A percentile compares a stretch with the other conserved stretches of the same genome.
Evolutionary conservation across 2,329 filamentous ascomycete genomes (phyloP).

Genomic region (Ophiostoma populinum): DNA sequence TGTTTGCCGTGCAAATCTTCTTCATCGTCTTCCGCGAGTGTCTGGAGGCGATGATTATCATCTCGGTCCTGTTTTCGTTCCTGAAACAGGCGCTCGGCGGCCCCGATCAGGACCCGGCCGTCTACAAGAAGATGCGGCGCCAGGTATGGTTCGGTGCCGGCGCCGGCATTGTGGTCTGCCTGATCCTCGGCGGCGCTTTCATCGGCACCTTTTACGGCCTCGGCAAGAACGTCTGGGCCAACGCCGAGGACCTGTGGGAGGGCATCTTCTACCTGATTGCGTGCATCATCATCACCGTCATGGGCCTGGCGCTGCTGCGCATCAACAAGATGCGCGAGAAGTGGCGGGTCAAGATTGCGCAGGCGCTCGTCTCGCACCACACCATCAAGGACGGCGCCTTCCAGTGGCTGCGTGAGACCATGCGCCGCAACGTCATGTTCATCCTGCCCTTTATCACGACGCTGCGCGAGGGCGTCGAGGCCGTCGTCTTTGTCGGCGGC

Average conservation of each 20-base stretch:
- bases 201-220: constrained; percentile 55
- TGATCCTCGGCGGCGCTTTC: constrained; percentile 44
- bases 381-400: constrained; percentile 17
- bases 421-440: constrained; percentile 64
- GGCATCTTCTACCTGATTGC: constrained; percentile 62
- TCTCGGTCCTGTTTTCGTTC: constrained; percentile 74
- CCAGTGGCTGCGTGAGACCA: constrained; percentile 37
- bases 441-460: constrained; percentile 73
- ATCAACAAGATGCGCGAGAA: constrained; percentile 73
- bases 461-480: constrained; percentile 73
- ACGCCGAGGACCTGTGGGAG: constrained; percentile 63
- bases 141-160: constrained; percentile 55
- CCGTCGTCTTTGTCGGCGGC: constrained; percentile 71
- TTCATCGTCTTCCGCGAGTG: constrained; percentile 82
- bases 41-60: constrained; percentile 67
- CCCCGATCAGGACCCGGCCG: constrained; percentile 37
- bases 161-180: constrained; percentile 40
- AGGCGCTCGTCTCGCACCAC: constrained; percentile 38
- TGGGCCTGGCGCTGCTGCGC: constrained; percentile 65
- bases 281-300: constrained; percentile 61
- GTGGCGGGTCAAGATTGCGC: constrained; percentile 69
- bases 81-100: constrained; percentile 62
- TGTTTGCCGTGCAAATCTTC: constrained; percentile 69
- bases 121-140: constrained; percentile 50
- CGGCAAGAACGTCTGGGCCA: constrained; percentile 47